phyloP scores from a whole-genome alignment of 2,329 filamentous ascomycete species.

The Alternaria sp. region DNA sequence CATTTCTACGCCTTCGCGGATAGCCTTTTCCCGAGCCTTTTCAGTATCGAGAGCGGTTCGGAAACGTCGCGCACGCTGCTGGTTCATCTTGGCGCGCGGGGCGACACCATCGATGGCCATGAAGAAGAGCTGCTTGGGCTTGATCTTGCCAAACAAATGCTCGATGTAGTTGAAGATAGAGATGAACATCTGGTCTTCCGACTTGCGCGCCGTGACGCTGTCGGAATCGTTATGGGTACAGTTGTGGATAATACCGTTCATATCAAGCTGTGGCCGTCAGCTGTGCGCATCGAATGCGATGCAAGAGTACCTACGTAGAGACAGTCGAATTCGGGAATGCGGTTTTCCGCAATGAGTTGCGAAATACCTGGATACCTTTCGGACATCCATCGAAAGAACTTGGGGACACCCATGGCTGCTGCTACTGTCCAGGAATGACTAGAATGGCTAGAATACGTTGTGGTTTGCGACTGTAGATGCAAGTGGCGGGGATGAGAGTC shows the following conservation, averaged over 20 bases:
- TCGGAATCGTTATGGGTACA: slow-evolving; percentile 98
- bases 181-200: slow-evolving; percentile 99
- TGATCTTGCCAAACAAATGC: slow-evolving; percentile 97
- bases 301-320: slow-evolving; percentile 72
- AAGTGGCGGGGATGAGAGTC: slow-evolving; percentile 2
- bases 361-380: slow-evolving; percentile 99
- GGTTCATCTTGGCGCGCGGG: slow-evolving; percentile 99
- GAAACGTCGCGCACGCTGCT: slow-evolving; percentile 94
- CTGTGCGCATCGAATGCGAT: slow-evolving; percentile 10
- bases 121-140: slow-evolving; percentile 97
- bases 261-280: slow-evolving; percentile 70
- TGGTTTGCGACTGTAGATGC: slow-evolving; percentile 11
- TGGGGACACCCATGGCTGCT: slow-evolving; percentile 73
- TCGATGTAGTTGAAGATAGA: slow-evolving; percentile 99
- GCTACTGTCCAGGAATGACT: slow-evolving; percentile 31
- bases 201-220: slow-evolving; percentile 88
- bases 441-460: slow-evolving; percentile 13
- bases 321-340: slow-evolving; percentile 98
- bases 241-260: slow-evolving; percentile 99
- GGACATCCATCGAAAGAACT: slow-evolving; percentile 99
- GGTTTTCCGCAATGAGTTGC: slow-evolving; percentile 96
- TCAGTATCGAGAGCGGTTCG: slow-evolving; percentile 92
- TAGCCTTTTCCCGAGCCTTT: slow-evolving; percentile 88
- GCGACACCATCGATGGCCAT: slow-evolving; percentile 99
- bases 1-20: slow-evolving; percentile 87